Base-by-base conservation (phyloP, 768 basidiomycete species). In the Mycena floridula region DNA sequence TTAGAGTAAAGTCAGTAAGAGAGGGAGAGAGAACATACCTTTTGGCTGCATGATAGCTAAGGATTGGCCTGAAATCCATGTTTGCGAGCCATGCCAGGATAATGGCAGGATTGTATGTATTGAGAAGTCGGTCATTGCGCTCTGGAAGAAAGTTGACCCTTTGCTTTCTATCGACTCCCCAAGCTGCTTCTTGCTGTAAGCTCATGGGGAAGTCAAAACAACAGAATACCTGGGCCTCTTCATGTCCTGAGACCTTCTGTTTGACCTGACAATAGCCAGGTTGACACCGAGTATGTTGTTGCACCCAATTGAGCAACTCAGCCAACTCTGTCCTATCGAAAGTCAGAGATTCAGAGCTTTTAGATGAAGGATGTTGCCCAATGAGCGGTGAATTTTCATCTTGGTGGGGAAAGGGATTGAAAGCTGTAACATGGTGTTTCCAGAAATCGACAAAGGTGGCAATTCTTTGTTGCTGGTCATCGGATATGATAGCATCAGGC, bases 301-400 rank as follows among this genome's bases (percentile, higher is more conserved):
- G 42, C 7, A 60, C 32, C 13, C 51, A 41, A 32, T 60, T 53
- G 9, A 59, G 32, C 30, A 59, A 42, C 27, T 59, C 45, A 13
- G 57, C 50, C 3, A 60, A 44, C 40, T 59, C 59, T 26, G 52
- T 48, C 43, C 59, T 59, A 11, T 55, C 58, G 40, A 59, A 42
- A 15, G 52, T 42, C 9, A 54, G 40, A 5, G 44, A 49, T 6
- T 36, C n/a, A 22, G 49, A 53, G 21, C 43, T 46, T 4, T 46
- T 35, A 18, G 53, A 40, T 44, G 51, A 54, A 6, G 51, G 55
- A 23, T 55, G 55, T 35, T 52, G 35, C 8, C 44, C 38, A 18
- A 53, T 46, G 24, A 53, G 50, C 18, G 53, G 49, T 13, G 47
- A 30, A 18, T 41, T 12, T 4, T 28, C 3, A 1, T 16, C 28